phyloP scores from a whole-genome alignment of 768 basidiomycete genomes.

The Cystobasidium tubakii region DNA sequence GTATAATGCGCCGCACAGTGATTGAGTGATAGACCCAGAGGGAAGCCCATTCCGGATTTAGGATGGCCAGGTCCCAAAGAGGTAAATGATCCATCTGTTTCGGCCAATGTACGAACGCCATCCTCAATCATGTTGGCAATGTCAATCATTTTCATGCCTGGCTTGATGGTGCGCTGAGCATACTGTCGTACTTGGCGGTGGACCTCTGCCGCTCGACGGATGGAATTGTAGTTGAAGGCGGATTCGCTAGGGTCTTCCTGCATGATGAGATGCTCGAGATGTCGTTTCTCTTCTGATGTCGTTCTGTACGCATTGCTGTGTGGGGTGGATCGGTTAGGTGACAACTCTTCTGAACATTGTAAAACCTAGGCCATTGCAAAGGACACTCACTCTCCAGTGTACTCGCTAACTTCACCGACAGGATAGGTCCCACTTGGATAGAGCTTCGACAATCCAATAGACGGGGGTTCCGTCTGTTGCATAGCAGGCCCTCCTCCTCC shows the following conservation, averaged over 20 bases:
- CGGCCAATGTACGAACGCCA: slow-evolving; percentile 80
- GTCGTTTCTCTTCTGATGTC: slow-evolving; percentile 82
- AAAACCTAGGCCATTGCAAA: no score
- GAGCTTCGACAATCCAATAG: slow-evolving; percentile 78
- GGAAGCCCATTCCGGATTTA: slow-evolving; percentile 83
- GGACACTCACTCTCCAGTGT: slow-evolving; percentile 87
- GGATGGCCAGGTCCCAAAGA: slow-evolving; percentile 47
- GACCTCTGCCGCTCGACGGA: slow-evolving; percentile 89
- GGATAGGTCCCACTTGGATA: slow-evolving; percentile 82
- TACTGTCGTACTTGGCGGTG: slow-evolving; percentile 83
- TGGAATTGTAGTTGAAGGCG: slow-evolving; percentile 62
- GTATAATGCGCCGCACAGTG: slow-evolving; percentile 94
- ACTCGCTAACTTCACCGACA: slow-evolving; percentile 83
- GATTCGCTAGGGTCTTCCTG: slow-evolving; percentile 68
- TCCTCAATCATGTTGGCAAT: slow-evolving; percentile 91
- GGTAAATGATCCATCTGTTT: slow-evolving; percentile 62
- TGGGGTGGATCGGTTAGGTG: no score
- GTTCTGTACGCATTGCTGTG: slow-evolving; percentile 78
- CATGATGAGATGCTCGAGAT: slow-evolving; percentile 68
- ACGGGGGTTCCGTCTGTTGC: slow-evolving; percentile 84
- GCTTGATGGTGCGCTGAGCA: slow-evolving; percentile 74
- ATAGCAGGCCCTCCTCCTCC: slow-evolving; percentile 32
- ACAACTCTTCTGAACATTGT: no score
- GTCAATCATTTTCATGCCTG: slow-evolving; percentile 89
- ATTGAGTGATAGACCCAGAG: slow-evolving; percentile 88